Base-by-base conservation (phyloP, 768 basidiomycete genomes). In the Pleurotus pulmonarius region DNA sequence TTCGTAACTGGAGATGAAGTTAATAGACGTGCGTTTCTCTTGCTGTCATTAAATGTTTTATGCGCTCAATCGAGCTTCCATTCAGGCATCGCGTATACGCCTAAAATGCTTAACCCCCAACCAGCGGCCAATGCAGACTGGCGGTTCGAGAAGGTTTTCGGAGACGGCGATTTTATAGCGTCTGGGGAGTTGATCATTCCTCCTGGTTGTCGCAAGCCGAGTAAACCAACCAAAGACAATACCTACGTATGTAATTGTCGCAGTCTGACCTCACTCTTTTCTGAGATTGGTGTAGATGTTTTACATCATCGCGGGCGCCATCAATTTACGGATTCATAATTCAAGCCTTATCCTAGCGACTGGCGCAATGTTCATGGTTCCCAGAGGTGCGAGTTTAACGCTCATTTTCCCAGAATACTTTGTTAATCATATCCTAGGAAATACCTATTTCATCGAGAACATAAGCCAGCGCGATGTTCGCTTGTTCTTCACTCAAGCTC, bases 401-500 rank as follows among this genome's bases (percentile, higher is more conserved):
- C 34, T 24, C 15, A 22, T 29, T 39, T 58, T 25, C 18, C 51
- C 1, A 18, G 26, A 22, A 25, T 49, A 39, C 56, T 44, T 46
- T 46, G 37, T 24, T 15, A 11, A 24, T 16, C 25, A 26, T 25
- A 53, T 41, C 20, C 1, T 61, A 94, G 94, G 94, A 16, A 98
- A 98, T 69, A 83, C 82, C 7, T 98, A 98, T 68, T 83, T 84
- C 57, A 92, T 98, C 64, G 83, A 90, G 65, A 98, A 98, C 72
- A 87, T 97, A 18, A 81, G 79, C 16, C 80, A 87, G 47, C 84
- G 90, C 37, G 86, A 89, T 48, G 92, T 87, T 18, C 84, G 81
- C 63, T 71, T 98, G 6, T 97, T 96, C 75, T 98, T 98, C 73
- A 87, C 93, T 0, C 96, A 98, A 73, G 92, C 91, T n/a, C 73